Conservation (phyloP, 2,329 filamentous ascomycete genomes). For the Diaporthe capsici region DNA sequence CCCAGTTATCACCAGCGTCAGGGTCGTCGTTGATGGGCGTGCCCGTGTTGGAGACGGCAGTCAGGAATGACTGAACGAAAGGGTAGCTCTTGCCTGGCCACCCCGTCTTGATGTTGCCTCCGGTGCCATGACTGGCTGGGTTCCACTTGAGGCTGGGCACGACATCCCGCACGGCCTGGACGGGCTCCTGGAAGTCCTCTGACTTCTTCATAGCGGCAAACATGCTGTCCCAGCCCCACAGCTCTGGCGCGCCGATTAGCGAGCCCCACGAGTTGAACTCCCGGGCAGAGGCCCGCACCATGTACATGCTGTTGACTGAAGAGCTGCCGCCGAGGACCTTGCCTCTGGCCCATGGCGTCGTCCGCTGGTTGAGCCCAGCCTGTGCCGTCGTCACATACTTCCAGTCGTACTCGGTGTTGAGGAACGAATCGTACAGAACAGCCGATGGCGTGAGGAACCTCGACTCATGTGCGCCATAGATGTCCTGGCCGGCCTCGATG, state of each 20-base stretch:
- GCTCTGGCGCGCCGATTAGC: conserved; percentile 22
- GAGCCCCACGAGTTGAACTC: conserved; percentile 34
- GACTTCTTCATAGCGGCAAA: conserved; percentile 37
- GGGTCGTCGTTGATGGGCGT: conserved; percentile 19
- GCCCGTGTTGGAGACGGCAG: conserved; percentile 4
- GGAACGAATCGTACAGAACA: conserved; percentile 32
- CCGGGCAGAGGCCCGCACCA: conserved; percentile 27
- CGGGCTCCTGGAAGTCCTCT: conserved; percentile 29
- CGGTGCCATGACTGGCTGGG: conserved; percentile 27
- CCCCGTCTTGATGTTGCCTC: conserved; percentile 34
- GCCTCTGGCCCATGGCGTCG: conserved; percentile 31
- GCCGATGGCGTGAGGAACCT: conserved; percentile 33
- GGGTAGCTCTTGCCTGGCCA: conserved; percentile 23
- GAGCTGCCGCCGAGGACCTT: conserved; percentile 36
- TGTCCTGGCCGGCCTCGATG: conserved; percentile 39
- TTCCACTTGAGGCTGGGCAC: conserved; percentile 32
- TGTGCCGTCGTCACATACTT: conserved; percentile 29
- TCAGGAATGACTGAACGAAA: conserved; percentile 29
- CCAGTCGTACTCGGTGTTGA: conserved; percentile 36
- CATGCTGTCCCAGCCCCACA: conserved; percentile 35
- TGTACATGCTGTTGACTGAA: conserved; percentile 36
- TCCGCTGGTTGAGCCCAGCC: conserved; percentile 25
- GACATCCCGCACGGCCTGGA: conserved; percentile 12
- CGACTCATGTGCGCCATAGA: conserved; percentile 38
- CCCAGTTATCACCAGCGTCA: conserved; percentile 29